phyloP scores from a whole-genome alignment of 352 stramenopile species.

The Aphanomyces invadans region DNA sequence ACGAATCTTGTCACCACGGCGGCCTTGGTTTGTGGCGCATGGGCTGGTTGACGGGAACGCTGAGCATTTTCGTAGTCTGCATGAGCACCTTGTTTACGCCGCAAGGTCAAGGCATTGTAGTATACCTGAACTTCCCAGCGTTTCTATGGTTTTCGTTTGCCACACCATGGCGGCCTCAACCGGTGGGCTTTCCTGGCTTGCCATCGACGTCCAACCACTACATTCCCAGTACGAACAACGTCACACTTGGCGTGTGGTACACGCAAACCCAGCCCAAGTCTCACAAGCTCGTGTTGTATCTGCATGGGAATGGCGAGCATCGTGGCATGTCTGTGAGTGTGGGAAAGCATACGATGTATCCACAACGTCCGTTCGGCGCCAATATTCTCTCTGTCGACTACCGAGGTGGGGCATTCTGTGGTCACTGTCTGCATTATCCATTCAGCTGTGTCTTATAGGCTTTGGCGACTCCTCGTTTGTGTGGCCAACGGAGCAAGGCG shows the following conservation, averaged over 20 bases:
- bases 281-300: constrained; percentile 13
- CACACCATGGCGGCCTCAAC: neutral
- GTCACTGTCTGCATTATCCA: neutral
- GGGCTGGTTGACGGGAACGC: neutral
- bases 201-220: constrained; percentile 9
- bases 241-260: constrained; percentile 17
- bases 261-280: neutral
- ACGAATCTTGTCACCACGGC: too few species aligned
- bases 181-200: neutral
- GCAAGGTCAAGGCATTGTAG: constrained; percentile 12
- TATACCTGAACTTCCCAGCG: constrained; percentile 15
- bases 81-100: neutral
- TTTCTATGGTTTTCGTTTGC: constrained; percentile 18
- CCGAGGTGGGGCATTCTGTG: neutral
- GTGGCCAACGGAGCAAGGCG: constrained; percentile 11
- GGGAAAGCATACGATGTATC: neutral
- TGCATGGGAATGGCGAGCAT: constrained; percentile 22
- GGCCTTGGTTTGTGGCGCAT: too few species aligned
- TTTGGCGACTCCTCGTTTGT: constrained; percentile 21
- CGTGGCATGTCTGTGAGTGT: neutral
- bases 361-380: neutral
- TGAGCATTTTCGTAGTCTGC: neutral
- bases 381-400: constrained; percentile 12
- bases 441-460: constrained; percentile 2
- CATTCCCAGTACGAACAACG: constrained; percentile 6